Evolutionary conservation across 164 flowering plant species (phyloP).

Genomic region (Piper betle): DNA sequence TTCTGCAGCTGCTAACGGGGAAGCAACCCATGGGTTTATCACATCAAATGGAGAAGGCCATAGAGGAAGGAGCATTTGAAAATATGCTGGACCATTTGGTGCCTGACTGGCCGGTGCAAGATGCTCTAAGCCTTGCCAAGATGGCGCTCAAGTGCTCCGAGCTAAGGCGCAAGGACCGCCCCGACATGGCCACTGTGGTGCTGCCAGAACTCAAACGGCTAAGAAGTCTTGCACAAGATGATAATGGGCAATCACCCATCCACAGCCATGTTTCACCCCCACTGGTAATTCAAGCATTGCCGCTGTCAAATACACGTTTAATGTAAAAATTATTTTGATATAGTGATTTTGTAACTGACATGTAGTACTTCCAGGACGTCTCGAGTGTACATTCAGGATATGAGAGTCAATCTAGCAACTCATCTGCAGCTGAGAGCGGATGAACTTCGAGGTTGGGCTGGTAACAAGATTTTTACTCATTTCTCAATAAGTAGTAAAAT

Average conservation of each 20-base stretch:
- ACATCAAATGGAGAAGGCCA: constrained; percentile 40
- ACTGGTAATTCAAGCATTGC: constrained; percentile 4
- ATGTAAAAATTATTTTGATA: no score
- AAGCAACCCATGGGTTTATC: constrained; percentile 61
- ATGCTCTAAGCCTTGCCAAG: constrained; percentile 38
- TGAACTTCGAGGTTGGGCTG: not conserved
- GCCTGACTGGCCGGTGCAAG: constrained; percentile 52
- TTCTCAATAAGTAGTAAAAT: no score
- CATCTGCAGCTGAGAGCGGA: constrained; percentile 11
- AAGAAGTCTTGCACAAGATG: constrained; percentile 41
- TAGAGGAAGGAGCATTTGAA: constrained; percentile 41
- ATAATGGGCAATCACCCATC: constrained; percentile 13
- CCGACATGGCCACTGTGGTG: constrained; percentile 42
- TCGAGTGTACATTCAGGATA: constrained; percentile 7
- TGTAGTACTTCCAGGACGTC: constrained; percentile 2
- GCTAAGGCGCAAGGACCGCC: constrained; percentile 50
- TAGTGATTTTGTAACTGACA: not conserved
- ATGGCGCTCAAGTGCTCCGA: constrained; percentile 47
- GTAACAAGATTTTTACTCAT: no score
- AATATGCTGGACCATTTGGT: constrained; percentile 46
- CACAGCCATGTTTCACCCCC: constrained; percentile 8
- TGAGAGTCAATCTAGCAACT: constrained; percentile 18
- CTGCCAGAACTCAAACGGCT: constrained; percentile 48
- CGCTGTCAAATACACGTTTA: no score
- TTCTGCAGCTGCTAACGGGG: constrained; percentile 42